These are phyloP conservation scores for Alternaria angustiovoidea DNA, from an alignment of 2,329 filamentous ascomycete genomes.

Conservation along the genomic window DNA sequence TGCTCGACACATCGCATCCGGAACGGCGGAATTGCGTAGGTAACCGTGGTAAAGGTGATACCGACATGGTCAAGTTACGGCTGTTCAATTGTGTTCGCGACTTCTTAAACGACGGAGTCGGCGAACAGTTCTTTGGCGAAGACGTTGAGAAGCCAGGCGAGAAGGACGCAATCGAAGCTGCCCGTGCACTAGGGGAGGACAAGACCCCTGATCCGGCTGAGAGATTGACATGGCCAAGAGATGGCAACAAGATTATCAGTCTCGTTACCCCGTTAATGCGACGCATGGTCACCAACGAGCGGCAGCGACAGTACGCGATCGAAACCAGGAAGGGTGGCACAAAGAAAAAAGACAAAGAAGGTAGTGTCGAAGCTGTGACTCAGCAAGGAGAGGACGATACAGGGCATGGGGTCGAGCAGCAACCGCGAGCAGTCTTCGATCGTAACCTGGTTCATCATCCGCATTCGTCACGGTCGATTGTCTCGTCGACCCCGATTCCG, in stretches of 20 bases:
- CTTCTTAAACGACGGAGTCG: conserved; percentile 61
- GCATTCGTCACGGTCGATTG: conserved; percentile 2
- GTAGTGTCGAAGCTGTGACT: conserved; percentile 25
- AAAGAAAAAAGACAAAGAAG: conserved; percentile 44
- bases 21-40: conserved; percentile 66
- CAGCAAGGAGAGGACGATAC: conserved; percentile 13
- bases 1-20: conserved; percentile 63
- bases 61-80: conserved; percentile 64
- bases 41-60: conserved; percentile 63
- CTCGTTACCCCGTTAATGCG: conserved; percentile 65
- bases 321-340: conserved; percentile 61
- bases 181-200: conserved; percentile 51
- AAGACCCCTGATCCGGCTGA: conserved; percentile 43
- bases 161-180: conserved; percentile 44
- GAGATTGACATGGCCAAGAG: conserved; percentile 62
- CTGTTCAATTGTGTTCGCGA: conserved; percentile 65
- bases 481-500: conserved; percentile 2
- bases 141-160: conserved; percentile 43
- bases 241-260: conserved; percentile 64
- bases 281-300: conserved; percentile 68
- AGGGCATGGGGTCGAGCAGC: conserved; percentile 19
- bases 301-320: conserved; percentile 65
- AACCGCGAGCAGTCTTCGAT: conserved; percentile 20
- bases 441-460: conserved; percentile 10
- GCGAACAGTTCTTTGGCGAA: conserved; percentile 61